Evolutionary conservation across 495 filamentous ascomycete genomes (phyloP), one percentile per base, ranked within the genome.

Genomic region (Mytilinidion resinicola): DNA sequence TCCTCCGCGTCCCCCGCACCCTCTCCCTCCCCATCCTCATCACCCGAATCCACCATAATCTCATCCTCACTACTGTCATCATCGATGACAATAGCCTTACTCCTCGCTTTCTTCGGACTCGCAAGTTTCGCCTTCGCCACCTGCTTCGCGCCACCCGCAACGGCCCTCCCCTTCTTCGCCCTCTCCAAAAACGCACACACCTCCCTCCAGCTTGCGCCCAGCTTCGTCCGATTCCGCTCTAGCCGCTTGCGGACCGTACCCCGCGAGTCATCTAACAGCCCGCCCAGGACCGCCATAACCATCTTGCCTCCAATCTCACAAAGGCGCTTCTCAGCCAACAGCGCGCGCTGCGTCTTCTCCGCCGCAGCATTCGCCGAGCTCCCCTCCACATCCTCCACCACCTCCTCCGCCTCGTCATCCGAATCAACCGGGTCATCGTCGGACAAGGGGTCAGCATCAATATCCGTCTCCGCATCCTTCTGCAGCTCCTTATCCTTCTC

Each of bases 251-350:
- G 21, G 9, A 49, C 46, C 15, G 90, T 74, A 57, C 80, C 78
- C 0, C 84, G 85, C 12, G 48, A 30, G 1, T 33, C 38, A 59
- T 96, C 89, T 46, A 95, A 68, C 17, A 87, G 80, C 42, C 83
- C 81, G 8, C 83, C 88, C 6, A 89, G 74, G 34, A 93, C 81
- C 0, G 86, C 84, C 21, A 96, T 76, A 10, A 96, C 88, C 34
- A 91, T 79, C 64, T 90, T 92, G 42, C 85, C 86, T 4, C 90
- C 82, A 4, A 95, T 76, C 66, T 90, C 88, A 72, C 91, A 96
- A 0, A 96, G 76, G 17, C 83, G 80, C 66, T 92, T 83, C 69
- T 96, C 91, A 3, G 88, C 80, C 39, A 88, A 72, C 14, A 95
- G 74, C 53, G 82, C 79, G 30, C 78, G 78, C 15, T 63, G 65